Percentiles rank a stretch among this genome's conserved stretches.
phyloP scores from a whole-genome alignment of 805 yeast species.

The Wickerhamomyces tratensis region DNA sequence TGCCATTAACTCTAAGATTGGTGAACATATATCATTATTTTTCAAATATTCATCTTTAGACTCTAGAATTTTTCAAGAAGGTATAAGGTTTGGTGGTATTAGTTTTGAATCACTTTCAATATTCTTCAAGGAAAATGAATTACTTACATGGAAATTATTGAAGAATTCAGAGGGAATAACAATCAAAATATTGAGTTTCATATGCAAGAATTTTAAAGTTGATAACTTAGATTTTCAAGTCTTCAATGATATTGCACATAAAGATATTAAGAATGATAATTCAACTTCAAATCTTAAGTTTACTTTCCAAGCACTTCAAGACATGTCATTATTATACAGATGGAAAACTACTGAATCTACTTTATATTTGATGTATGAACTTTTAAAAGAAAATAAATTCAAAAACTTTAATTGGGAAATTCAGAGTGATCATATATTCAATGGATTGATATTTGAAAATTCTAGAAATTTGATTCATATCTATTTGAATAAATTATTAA shows the following conservation, averaged over 20 bases:
- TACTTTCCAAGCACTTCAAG: slow-evolving; percentile 4
- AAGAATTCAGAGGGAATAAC: slow-evolving; percentile 3
- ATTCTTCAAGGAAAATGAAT: neutral
- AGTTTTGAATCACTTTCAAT: neutral
- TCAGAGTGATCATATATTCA: slow-evolving; percentile 2
- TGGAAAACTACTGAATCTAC: slow-evolving; percentile 11
- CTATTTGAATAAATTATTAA: slow-evolving; percentile 10
- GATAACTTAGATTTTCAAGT: slow-evolving; percentile 4
- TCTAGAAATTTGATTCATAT: slow-evolving; percentile 5
- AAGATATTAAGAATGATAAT: neutral
- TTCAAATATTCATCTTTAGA: neutral
- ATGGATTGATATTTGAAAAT: slow-evolving; percentile 3
- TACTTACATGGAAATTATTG: slow-evolving; percentile 6
- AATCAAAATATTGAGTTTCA: slow-evolving; percentile 6
- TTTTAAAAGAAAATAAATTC: slow-evolving; percentile 12
- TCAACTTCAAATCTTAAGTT: slow-evolving; percentile 1
- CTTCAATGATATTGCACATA: slow-evolving; percentile 1
- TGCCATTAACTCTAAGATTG: neutral
- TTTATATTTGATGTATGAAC: slow-evolving; percentile 9
- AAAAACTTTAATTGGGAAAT: slow-evolving; percentile 9
- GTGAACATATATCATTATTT: too few species aligned
- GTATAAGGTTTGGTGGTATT: too few species aligned
- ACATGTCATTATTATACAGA: neutral
- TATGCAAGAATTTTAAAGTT: slow-evolving; percentile 4
- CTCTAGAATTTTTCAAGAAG: too few species aligned